Percentiles rank a stretch among this genome's conserved stretches.
phyloP scores from a whole-genome alignment of 345 rosid genomes.

The Bruguiera parviflora region DNA sequence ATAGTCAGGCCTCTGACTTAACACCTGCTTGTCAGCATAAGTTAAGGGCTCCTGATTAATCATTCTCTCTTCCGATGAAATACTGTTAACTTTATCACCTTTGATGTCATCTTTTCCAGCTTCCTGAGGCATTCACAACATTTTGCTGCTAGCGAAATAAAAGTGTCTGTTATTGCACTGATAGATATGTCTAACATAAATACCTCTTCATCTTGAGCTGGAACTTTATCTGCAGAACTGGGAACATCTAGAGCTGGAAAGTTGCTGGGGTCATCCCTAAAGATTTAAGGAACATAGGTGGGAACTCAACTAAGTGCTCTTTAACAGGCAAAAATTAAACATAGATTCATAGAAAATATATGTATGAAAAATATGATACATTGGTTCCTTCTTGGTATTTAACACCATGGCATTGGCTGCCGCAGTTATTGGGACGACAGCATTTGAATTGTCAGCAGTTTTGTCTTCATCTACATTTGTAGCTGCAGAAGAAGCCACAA shows the following conservation, averaged over 20 bases:
- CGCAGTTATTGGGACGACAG: conserved; percentile 37
- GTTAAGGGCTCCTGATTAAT: conserved; percentile 49
- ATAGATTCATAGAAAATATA: background rate
- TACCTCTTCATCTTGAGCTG: conserved; percentile 42
- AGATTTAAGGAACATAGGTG: conserved; percentile 12
- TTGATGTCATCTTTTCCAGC: conserved; percentile 36
- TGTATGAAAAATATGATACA: conserved; percentile 38
- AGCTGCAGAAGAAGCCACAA: conserved; percentile 34
- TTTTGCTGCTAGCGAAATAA: conserved; percentile 12
- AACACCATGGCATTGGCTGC: conserved; percentile 38
- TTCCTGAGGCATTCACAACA: conserved; percentile 36
- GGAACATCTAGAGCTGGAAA: conserved; percentile 26
- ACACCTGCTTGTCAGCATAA: conserved; percentile 65
- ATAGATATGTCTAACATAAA: background rate
- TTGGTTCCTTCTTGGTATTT: conserved; percentile 32
- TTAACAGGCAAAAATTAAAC: background rate
- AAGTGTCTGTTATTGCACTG: conserved; percentile 6
- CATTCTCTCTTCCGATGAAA: conserved; percentile 52
- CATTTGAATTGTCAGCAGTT: conserved; percentile 30
- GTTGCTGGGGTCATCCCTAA: conserved; percentile 34
- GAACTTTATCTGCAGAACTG: conserved; percentile 30
- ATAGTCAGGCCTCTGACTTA: conserved; percentile 15
- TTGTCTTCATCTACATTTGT: conserved; percentile 38
- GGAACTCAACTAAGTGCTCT: conserved; percentile 17
- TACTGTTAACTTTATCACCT: conserved; percentile 39